Evolutionary conservation across 345 rosid genomes (phyloP).

Genomic region (Alliaria petiolata): DNA sequence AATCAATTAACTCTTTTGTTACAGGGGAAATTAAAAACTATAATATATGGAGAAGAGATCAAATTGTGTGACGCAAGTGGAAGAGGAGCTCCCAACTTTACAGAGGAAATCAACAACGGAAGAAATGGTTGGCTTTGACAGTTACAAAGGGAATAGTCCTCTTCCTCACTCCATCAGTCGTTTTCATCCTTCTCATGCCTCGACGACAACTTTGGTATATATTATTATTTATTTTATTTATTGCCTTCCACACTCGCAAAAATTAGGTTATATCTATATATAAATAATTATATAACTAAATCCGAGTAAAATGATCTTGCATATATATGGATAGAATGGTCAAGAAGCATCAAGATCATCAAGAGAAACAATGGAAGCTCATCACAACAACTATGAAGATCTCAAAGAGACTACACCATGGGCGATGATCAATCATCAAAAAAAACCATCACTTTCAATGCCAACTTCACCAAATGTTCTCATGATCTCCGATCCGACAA

Average conservation of each 20-base stretch:
- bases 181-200: conserved; percentile 35
- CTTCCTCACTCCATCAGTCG: conserved; percentile 19
- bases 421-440: conserved; percentile 30
- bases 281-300: not conserved
- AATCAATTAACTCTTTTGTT: not conserved
- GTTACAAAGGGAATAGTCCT: conserved; percentile 2
- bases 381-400: conserved; percentile 5
- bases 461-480: conserved; percentile 44
- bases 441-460: conserved; percentile 63
- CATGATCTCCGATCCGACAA: conserved; percentile 21
- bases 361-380: conserved; percentile 16
- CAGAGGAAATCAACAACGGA: conserved; percentile 43
- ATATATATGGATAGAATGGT: not conserved
- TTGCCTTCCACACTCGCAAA: not conserved
- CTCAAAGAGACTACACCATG: not conserved
- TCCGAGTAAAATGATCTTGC: not conserved
- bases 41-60: conserved; percentile 32
- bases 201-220: conserved; percentile 32
- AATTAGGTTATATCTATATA: not conserved
- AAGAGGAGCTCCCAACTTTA: conserved; percentile 42
- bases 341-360: conserved; percentile 29
- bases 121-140: conserved; percentile 51
- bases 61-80: conserved; percentile 8
- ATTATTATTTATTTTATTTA: not conserved
- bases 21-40: not conserved